A percentile compares a stretch with the other conserved stretches of the same genome.
phyloP scores from a whole-genome alignment of 2,329 filamentous ascomycete species.

The Aspergillus caelatus region DNA sequence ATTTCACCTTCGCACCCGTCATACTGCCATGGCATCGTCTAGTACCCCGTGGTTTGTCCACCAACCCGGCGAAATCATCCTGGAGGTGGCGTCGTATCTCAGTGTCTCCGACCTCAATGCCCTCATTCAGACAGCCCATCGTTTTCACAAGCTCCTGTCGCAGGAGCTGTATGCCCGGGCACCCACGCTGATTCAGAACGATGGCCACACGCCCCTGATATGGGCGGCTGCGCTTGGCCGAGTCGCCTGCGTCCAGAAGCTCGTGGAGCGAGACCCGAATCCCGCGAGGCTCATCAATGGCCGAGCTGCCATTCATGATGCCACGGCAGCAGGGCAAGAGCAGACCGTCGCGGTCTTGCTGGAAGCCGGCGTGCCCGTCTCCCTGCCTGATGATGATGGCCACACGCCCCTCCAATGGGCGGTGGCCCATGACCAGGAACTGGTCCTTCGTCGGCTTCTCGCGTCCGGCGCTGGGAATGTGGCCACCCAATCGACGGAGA shows the following conservation, averaged over 20 bases:
- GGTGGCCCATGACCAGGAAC: not conserved
- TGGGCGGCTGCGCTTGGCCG: not conserved
- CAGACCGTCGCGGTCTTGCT: not conserved
- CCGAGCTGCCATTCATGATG: not conserved
- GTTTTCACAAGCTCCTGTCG: not conserved
- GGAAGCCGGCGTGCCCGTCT: not conserved
- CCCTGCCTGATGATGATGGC: not conserved
- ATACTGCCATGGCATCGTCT: not conserved
- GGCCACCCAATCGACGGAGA: not conserved
- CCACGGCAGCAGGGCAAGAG: not conserved
- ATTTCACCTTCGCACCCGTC: not conserved
- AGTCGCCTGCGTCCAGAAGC: not conserved
- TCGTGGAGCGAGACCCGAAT: not conserved
- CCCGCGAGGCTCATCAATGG: conserved; percentile 1
- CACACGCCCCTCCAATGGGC: conserved; percentile 1
- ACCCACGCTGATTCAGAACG: not conserved
- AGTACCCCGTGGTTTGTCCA: not conserved
- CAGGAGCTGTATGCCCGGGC: not conserved
- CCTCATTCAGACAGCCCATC: conserved; percentile 3
- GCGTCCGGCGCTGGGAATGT: conserved; percentile 2
- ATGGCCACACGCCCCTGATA: conserved; percentile 3
- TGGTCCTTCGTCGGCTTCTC: not conserved
- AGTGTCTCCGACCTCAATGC: conserved; percentile 5
- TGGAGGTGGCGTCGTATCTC: conserved; percentile 4
- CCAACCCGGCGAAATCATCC: conserved; percentile 5